Conservation (phyloP, 805 yeast species). For the Isabelozyma rhagii region DNA sequence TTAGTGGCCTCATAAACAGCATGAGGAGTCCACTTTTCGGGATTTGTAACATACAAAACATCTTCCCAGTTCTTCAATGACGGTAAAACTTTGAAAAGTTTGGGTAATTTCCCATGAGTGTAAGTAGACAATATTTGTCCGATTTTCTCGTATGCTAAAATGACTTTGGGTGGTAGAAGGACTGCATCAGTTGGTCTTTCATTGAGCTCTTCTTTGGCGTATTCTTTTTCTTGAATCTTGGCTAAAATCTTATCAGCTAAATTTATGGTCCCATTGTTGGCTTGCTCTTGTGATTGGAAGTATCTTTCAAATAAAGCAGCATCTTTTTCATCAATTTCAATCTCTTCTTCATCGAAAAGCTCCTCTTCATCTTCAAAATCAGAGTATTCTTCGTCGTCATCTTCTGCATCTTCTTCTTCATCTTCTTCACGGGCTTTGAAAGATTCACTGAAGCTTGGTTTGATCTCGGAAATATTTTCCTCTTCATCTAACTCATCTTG, state of each 20-base stretch:
- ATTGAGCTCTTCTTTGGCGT: constrained; percentile 15
- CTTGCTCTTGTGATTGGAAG: constrained; percentile 40
- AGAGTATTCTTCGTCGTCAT: constrained; percentile 42
- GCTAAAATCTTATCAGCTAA: constrained; percentile 94
- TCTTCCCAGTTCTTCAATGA: constrained; percentile 94
- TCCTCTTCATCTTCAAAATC: constrained; percentile 51
- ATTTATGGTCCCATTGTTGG: constrained; percentile 48
- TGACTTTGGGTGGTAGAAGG: constrained; percentile 90
- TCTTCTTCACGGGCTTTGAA: constrained; percentile 16
- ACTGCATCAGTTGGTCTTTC: constrained; percentile 66
- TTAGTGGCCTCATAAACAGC: constrained; percentile 94
- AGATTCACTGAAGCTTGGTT: constrained; percentile 18
- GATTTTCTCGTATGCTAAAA: constrained; percentile 88
- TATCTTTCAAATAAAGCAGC: constrained; percentile 81
- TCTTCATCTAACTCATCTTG: constrained; percentile 77
- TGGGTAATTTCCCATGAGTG: constrained; percentile 96
- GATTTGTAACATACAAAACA: constrained; percentile 86
- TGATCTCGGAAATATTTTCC: constrained; percentile 30
- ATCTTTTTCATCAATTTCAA: constrained; percentile 75
- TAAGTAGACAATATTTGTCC: constrained; percentile 84
- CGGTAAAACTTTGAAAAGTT: constrained; percentile 92
- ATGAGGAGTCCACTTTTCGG: constrained; percentile 92
- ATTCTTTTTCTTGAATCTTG: constrained; percentile 73
- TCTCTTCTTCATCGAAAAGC: constrained; percentile 53
- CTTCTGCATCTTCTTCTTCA: constrained; percentile 23